Evolutionary conservation across 192 early-diverging fungal genomes (phyloP).

Genomic region (Coemansia sp.): DNA sequence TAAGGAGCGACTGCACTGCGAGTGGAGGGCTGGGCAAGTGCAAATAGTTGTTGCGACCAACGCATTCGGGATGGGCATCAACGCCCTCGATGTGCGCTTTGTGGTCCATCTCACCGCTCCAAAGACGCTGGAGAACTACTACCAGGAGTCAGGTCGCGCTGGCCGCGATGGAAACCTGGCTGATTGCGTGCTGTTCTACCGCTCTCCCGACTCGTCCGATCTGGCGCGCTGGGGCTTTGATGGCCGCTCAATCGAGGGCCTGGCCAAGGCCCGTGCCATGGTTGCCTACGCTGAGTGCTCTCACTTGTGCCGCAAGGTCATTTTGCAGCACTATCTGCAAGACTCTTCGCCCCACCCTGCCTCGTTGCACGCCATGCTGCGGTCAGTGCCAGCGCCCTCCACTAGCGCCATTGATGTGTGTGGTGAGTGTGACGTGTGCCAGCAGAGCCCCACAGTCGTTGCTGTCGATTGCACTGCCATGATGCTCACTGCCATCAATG

Average conservation of each 20-base stretch:
- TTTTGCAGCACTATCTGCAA: conserved; percentile 61
- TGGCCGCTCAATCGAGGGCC: conserved; percentile 55
- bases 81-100: conserved; percentile 53
- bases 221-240: conserved; percentile 61
- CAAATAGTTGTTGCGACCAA: conserved; percentile 55
- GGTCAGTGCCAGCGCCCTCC: background rate
- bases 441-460: conserved; percentile 7
- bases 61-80: conserved; percentile 58
- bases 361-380: conserved; percentile 1
- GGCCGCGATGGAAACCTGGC: conserved; percentile 68
- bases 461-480: conserved; percentile 54
- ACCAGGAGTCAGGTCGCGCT: conserved; percentile 74
- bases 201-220: conserved; percentile 61
- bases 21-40: conserved; percentile 37
- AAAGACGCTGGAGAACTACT: conserved; percentile 60
- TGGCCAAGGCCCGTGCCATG: conserved; percentile 61
- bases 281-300: conserved; percentile 63
- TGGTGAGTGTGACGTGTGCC: conserved; percentile 32
- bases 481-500: conserved; percentile 22
- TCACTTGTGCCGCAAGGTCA: conserved; percentile 59
- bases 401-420: conserved; percentile 44
- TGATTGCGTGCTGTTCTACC: conserved; percentile 68
- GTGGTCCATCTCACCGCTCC: conserved; percentile 54
- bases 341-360: conserved; percentile 9
- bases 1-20: conserved; percentile 40